phyloP scores from a whole-genome alignment of 2,329 filamentous ascomycete genomes.

The Paecilomyces variotii region DNA sequence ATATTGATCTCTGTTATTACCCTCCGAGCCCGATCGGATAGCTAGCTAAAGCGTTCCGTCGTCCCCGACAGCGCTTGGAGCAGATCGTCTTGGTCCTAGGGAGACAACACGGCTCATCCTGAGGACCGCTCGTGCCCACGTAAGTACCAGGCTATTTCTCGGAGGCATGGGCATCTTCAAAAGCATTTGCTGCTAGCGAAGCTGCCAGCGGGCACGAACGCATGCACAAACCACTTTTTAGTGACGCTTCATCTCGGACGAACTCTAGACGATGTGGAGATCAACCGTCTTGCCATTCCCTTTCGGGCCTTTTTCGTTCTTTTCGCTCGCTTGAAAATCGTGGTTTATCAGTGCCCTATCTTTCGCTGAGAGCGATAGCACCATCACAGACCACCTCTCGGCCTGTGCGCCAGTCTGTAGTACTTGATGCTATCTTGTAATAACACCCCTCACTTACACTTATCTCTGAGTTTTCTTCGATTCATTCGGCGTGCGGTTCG shows the following conservation, averaged over 20 bases:
- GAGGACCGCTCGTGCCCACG: neutral
- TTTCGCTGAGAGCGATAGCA: neutral
- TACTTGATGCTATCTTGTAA: neutral
- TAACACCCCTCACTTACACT: neutral
- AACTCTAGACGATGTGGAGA: neutral
- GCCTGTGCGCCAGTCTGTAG: neutral
- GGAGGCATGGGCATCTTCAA: neutral
- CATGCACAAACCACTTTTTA: neutral
- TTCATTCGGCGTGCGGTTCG: neutral
- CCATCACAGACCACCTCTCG: neutral
- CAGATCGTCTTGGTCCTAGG: neutral
- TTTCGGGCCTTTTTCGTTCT: neutral
- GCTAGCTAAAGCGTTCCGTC: neutral
- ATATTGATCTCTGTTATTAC: neutral
- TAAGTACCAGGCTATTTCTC: neutral
- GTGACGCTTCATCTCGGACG: neutral
- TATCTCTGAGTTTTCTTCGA: neutral
- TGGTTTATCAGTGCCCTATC: neutral
- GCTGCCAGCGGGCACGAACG: neutral
- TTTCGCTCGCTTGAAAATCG: neutral
- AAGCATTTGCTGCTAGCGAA: neutral
- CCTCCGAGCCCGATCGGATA: neutral
- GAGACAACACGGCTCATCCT: neutral
- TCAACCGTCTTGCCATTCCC: neutral
- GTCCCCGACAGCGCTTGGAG: neutral